Evolutionary conservation across 2,329 filamentous ascomycete species (phyloP).

Genomic region (Lasiodiplodia gonubiensis): DNA sequence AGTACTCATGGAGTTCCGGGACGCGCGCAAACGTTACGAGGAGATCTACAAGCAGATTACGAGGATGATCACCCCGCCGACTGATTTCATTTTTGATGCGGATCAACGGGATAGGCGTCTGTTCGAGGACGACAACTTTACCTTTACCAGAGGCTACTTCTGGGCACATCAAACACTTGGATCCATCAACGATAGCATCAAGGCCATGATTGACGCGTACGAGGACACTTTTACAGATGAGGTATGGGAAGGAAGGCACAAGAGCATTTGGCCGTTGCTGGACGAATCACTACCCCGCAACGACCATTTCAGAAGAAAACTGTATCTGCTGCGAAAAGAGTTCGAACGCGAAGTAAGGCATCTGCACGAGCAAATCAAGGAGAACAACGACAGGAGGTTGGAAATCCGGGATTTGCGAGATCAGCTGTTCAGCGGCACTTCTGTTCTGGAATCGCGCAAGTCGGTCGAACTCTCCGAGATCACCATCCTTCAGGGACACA

Average conservation of each 20-base stretch:
- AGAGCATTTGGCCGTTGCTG: conserved; percentile 62
- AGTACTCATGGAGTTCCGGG: conserved; percentile 64
- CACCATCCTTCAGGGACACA: conserved; percentile 64
- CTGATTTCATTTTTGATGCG: conserved; percentile 65
- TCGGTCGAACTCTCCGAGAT: conserved; percentile 62
- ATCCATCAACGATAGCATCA: conserved; percentile 65
- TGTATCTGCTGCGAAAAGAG: conserved; percentile 55
- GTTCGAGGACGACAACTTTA: conserved; percentile 67
- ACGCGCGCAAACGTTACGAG: conserved; percentile 64
- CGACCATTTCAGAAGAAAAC: conserved; percentile 56
- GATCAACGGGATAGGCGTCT: conserved; percentile 62
- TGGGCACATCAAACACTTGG: conserved; percentile 67
- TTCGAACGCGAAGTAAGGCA: conserved; percentile 60
- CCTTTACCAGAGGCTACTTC: conserved; percentile 66
- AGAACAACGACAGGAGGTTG: conserved; percentile 60
- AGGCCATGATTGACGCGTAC: conserved; percentile 63
- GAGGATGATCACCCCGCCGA: conserved; percentile 64
- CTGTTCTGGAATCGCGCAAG: conserved; percentile 65
- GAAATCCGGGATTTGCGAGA: conserved; percentile 65
- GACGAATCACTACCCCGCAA: conserved; percentile 54
- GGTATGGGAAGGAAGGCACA: conserved; percentile 63
- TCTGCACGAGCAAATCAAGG: conserved; percentile 54
- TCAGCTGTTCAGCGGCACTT: conserved; percentile 68
- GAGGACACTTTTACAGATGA: conserved; percentile 63
- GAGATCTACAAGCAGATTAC: conserved; percentile 63